Evolutionary conservation across 2,329 filamentous ascomycete genomes (phyloP).

Genomic region (Beauveria rudraprayagi): DNA sequence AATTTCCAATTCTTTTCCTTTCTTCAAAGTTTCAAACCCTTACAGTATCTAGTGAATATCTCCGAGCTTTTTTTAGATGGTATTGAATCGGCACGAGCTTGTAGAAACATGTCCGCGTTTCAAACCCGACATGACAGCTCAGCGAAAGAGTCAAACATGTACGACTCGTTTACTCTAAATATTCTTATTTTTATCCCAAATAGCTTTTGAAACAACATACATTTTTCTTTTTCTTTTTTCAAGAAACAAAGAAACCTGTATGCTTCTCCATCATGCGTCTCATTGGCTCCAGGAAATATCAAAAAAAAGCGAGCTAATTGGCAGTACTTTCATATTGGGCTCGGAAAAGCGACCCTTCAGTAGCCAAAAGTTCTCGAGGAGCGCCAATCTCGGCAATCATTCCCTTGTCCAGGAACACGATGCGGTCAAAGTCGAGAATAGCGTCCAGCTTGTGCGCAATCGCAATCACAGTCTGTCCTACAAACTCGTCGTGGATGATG

Average conservation of each 20-base stretch:
- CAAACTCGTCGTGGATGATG: constrained; percentile 24
- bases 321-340: constrained; percentile 1
- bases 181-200: background rate
- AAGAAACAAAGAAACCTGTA: background rate
- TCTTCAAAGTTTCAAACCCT: too few species aligned
- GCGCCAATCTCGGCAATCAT: constrained; percentile 1
- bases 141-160: background rate
- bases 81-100: too few species aligned
- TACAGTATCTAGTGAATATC: too few species aligned
- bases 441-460: constrained; percentile 36
- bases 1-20: too few species aligned
- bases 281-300: background rate
- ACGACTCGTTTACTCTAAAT: background rate
- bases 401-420: constrained; percentile 56
- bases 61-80: too few species aligned
- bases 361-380: constrained; percentile 1
- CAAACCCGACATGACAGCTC: background rate
- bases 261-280: background rate
- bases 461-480: constrained; percentile 42
- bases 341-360: background rate
- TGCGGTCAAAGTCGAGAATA: constrained; percentile 41
- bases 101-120: too few species aligned
- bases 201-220: background rate
- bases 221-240: too few species aligned
- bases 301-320: background rate